Evolutionary conservation across 805 yeast genomes (phyloP).

Genomic region (Lipomyces anomalus): DNA sequence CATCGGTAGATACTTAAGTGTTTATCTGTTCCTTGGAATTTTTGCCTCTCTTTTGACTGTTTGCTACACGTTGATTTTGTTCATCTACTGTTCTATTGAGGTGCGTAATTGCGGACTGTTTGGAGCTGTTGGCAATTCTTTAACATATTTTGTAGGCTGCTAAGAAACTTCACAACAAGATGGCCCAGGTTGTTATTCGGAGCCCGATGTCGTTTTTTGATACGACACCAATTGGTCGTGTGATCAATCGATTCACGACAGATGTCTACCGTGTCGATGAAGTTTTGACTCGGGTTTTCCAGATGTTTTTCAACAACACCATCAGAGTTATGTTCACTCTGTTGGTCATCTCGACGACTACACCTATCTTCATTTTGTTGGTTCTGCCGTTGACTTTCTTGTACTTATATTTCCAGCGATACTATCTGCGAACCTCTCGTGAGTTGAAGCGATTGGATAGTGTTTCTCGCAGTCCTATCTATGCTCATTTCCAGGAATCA

Average conservation of each 20-base stretch:
- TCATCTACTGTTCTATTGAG: constrained; percentile 76
- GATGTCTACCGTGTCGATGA: constrained; percentile 90
- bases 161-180: constrained; percentile 56
- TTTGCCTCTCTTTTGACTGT: constrained; percentile 56
- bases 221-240: constrained; percentile 91
- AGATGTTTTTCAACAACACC: constrained; percentile 35
- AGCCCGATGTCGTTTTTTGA: constrained; percentile 96
- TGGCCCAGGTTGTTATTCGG: constrained; percentile 69
- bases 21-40: constrained; percentile 72
- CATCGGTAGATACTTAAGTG: constrained; percentile 62
- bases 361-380: constrained; percentile 77
- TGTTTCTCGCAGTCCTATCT: constrained; percentile 67
- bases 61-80: constrained; percentile 60
- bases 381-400: constrained; percentile 61
- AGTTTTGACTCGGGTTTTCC: constrained; percentile 39
- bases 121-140: no score
- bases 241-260: constrained; percentile 82
- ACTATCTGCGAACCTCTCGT: constrained; percentile 64
- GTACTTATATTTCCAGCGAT: constrained; percentile 65
- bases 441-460: constrained; percentile 72
- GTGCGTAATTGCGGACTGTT: no score
- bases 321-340: constrained; percentile 53
- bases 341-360: constrained; percentile 71
- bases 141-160: no score
- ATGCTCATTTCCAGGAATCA: constrained; percentile 77